phyloP scores from a whole-genome alignment of 306 rosid genomes.

The Psophocarpus tetragonolobus region DNA sequence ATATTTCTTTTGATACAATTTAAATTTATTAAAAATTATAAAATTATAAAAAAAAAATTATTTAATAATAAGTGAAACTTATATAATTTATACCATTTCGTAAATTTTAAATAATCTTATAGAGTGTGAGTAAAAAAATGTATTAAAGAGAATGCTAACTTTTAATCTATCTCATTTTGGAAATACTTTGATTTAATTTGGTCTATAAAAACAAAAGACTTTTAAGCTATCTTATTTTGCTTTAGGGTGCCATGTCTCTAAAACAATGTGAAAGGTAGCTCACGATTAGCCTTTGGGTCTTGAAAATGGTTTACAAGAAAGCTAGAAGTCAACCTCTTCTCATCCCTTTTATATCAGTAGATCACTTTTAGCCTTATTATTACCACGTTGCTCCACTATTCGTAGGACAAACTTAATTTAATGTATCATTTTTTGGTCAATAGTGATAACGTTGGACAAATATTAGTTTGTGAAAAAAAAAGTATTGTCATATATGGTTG shows the following conservation, averaged over 20 bases:
- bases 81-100: too few species aligned
- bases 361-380: not conserved
- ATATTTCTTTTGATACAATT: too few species aligned
- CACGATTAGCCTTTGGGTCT: not conserved
- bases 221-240: constrained; percentile 7
- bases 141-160: too few species aligned
- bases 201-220: too few species aligned
- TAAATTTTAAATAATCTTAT: too few species aligned
- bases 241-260: constrained; percentile 16
- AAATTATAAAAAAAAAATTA: too few species aligned
- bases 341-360: not conserved
- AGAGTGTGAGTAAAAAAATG: too few species aligned
- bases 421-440: not conserved
- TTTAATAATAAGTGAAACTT: too few species aligned
- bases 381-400: not conserved
- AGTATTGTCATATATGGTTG: not conserved
- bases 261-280: not conserved
- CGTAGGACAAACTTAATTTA: not conserved
- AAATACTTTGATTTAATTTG: too few species aligned
- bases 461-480: not conserved
- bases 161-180: too few species aligned
- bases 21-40: too few species aligned
- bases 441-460: not conserved
- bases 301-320: not conserved
- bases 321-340: not conserved